Conservation (phyloP, 176 grass and related monocot genomes). For the Musa troglodytarum region DNA sequence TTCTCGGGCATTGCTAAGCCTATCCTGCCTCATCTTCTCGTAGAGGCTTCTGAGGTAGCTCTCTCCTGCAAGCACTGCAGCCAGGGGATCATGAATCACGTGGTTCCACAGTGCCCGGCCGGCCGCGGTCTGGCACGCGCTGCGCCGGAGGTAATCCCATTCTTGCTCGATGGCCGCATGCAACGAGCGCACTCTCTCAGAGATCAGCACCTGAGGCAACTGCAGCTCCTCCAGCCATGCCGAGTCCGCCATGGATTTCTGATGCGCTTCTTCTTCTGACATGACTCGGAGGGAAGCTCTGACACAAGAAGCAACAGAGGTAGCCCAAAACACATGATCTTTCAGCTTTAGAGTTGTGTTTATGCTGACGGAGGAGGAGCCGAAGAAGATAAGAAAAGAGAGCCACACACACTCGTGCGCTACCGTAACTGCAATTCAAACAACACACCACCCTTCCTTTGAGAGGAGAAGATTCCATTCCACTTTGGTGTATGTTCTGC, state of each 20-base stretch:
- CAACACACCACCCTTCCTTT: conserved; percentile 10
- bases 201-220: conserved; percentile 26
- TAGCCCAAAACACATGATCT: conserved; percentile 2
- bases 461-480: conserved; percentile 27
- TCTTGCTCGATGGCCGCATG: conserved; percentile 59
- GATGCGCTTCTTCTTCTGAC: conserved; percentile 22
- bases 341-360: conserved; percentile 14
- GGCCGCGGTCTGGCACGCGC: conserved; percentile 92
- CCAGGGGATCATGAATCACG: conserved; percentile 60
- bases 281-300: neutral
- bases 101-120: conserved; percentile 62
- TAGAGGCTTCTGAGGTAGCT: conserved; percentile 39
- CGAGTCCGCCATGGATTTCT: neutral
- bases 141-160: conserved; percentile 72
- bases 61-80: conserved; percentile 69
- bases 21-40: conserved; percentile 71
- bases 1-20: conserved; percentile 49
- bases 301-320: neutral
- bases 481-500: conserved; percentile 18
- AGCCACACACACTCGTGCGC: conserved; percentile 50
- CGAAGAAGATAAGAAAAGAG: conserved; percentile 79
- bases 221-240: conserved; percentile 4
- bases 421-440: conserved; percentile 4
- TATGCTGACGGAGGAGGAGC: conserved; percentile 4
- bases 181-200: conserved; percentile 52